Evolutionary conservation across 2,329 filamentous ascomycete genomes (phyloP).

Genomic region (Aspergillus floridensis): DNA sequence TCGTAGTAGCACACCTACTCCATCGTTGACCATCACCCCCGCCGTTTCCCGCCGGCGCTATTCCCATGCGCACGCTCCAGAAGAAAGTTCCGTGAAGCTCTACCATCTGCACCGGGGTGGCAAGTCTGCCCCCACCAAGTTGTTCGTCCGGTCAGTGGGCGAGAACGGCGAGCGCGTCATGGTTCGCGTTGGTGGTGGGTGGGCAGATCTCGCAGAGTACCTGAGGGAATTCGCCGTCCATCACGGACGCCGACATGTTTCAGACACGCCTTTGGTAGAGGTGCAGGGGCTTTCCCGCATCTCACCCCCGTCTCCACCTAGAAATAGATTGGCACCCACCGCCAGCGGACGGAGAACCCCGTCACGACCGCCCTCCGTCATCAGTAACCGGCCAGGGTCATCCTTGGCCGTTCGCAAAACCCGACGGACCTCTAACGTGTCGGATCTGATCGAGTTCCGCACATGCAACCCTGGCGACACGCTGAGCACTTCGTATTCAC

Average conservation of each 20-base stretch:
- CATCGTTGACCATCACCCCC: conserved; percentile 68
- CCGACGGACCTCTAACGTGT: conserved; percentile 37
- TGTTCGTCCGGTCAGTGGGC: conserved; percentile 89
- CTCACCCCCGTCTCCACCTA: conserved; percentile 30
- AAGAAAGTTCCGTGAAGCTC: conserved; percentile 75
- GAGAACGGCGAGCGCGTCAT: conserved; percentile 90
- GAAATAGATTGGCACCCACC: conserved; percentile 20
- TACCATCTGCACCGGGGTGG: conserved; percentile 87
- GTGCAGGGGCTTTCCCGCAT: conserved; percentile 49
- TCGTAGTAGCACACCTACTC: conserved; percentile 58
- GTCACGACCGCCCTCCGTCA: conserved; percentile 37
- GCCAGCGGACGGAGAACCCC: conserved; percentile 33
- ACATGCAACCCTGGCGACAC: conserved; percentile 28
- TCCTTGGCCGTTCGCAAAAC: conserved; percentile 41
- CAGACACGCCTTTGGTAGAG: conserved; percentile 54
- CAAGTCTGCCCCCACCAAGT: conserved; percentile 84
- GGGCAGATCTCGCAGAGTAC: conserved; percentile 94
- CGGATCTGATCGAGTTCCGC: conserved; percentile 28
- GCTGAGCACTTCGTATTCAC: conserved; percentile 27
- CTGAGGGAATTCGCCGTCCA: conserved; percentile 89
- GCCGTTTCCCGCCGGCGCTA: conserved; percentile 40
- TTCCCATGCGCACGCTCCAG: conserved; percentile 36
- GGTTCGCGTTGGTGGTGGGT: conserved; percentile 97
- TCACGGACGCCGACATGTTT: conserved; percentile 70
- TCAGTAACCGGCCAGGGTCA: conserved; percentile 38